Base-by-base conservation (phyloP, 257 asterid genomes). In the Nicotiana sylvestris region DNA sequence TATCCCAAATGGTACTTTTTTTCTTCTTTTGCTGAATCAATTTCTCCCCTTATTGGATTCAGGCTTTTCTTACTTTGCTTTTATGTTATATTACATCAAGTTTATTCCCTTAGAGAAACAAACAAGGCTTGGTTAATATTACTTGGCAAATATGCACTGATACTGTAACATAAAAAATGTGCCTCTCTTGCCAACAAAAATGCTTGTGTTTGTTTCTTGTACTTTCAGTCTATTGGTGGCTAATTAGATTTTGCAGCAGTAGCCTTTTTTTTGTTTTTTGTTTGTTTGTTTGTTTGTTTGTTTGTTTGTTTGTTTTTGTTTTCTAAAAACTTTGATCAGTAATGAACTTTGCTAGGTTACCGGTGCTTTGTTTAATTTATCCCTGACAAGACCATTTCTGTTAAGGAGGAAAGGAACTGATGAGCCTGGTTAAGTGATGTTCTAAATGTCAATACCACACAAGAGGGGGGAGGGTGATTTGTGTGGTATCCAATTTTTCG, bases 1-100 rank as follows among this genome's bases (percentile, higher is more conserved):
- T 82, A 95, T 95, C 87, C 98, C 98, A n/a, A 92, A 88, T 70
- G 91, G 93, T 93, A 93, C 88, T 83, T 80, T 83, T 81, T 2
- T 4, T 62, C 43, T 4, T 66, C 51, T 21, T 6, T 46, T 67
- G 21, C 37, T 5, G 37, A 57, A 17, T 10, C 16, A 25, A 18
- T 39, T 43, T 60, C 60, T 66, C 16, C 67, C 21, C 78, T 62
- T 81, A 61, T 67, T 16, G 61, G 62, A 25, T 69, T 77, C 77
- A 39, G 56, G 8, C 68, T 81, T 74, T 77, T 2, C 49, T 76
- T 57, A 51, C 15, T 5, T 9, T 37, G 53, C 2, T 4, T 25
- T 55, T 33, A 18, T 46, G 57, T 35, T 37, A 7, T 1, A 39
- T 62, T 21, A 27, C 8, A 32, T 39, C 57, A 62, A 21, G 37